These are phyloP conservation scores for Triangularia verruculosa DNA, from an alignment of 2,329 filamentous ascomycete genomes.

Conservation along the genomic window DNA sequence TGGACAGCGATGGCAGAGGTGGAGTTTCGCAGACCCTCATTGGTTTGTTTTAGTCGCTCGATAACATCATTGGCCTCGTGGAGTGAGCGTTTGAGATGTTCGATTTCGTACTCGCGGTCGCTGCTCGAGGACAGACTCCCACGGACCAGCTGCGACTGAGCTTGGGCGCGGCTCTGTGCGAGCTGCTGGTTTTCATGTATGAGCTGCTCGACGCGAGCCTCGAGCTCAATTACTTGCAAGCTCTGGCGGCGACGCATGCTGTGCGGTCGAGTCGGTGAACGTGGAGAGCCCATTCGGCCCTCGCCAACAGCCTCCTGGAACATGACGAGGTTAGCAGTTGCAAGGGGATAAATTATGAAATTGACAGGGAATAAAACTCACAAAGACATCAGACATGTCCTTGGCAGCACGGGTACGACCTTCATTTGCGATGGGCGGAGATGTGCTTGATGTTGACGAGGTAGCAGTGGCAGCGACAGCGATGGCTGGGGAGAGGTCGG, in stretches of 20 bases:
- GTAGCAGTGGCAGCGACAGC: constrained; percentile 20
- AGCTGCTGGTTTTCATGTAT: constrained; percentile 80
- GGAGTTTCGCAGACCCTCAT: constrained; percentile 72
- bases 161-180: constrained; percentile 65
- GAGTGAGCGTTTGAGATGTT: constrained; percentile 73
- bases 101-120: constrained; percentile 84
- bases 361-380: constrained; percentile 53
- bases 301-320: constrained; percentile 88
- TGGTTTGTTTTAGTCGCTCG: constrained; percentile 74
- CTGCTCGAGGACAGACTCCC: constrained; percentile 68
- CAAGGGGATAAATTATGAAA: background rate
- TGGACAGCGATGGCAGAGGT: constrained; percentile 74
- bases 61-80: constrained; percentile 81
- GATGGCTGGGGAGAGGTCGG: constrained; percentile 16
- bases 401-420: constrained; percentile 72
- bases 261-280: constrained; percentile 88
- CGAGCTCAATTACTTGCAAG: constrained; percentile 93
- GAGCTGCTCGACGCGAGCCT: constrained; percentile 79
- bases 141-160: constrained; percentile 65
- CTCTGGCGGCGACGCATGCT: constrained; percentile 96
- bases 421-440: constrained; percentile 74
- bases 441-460: constrained; percentile 20
- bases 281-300: constrained; percentile 78
- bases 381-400: constrained; percentile 91
- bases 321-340: constrained; percentile 16